A percentile compares a stretch with the other conserved stretches of the same genome.
These are phyloP conservation scores for Piloderma croceum DNA, from an alignment of 768 basidiomycete genomes.

Conservation along the genomic window DNA sequence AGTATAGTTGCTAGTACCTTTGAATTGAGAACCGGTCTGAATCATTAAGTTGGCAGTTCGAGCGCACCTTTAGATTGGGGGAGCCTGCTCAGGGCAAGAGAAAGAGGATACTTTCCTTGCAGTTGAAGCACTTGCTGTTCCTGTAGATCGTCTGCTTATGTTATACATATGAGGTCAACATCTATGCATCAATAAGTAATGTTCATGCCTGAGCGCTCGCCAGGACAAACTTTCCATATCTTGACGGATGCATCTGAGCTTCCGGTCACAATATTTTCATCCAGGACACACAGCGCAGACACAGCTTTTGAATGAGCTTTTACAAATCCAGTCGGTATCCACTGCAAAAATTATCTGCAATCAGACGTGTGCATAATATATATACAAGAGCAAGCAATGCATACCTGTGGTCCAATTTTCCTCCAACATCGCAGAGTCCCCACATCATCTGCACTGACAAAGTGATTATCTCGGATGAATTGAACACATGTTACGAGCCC, in stretches of 20 bases:
- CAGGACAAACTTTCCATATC: conserved; percentile 52
- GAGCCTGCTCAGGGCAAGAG: conserved; percentile 56
- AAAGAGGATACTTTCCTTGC: conserved; percentile 68
- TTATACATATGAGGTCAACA: conserved; percentile 7
- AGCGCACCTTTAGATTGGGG: conserved; percentile 64
- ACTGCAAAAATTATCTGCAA: conserved; percentile 40
- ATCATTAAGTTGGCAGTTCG: conserved; percentile 1
- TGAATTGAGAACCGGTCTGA: not conserved
- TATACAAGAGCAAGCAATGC: conserved; percentile 34
- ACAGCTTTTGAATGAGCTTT: conserved; percentile 68
- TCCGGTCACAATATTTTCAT: conserved; percentile 59
- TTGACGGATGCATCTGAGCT: conserved; percentile 79
- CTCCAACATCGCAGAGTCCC: conserved; percentile 67
- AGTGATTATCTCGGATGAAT: conserved; percentile 46
- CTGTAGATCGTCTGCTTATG: conserved; percentile 33
- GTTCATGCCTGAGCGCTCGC: conserved; percentile 27
- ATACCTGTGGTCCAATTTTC: conserved; percentile 25
- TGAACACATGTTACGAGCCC: conserved; percentile 72
- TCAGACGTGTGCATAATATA: conserved; percentile 10
- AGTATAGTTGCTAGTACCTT: conserved; percentile 50
- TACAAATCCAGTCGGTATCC: conserved; percentile 39
- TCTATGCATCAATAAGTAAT: not conserved
- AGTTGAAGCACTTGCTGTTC: conserved; percentile 58
- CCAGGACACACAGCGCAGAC: conserved; percentile 54
- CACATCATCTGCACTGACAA: conserved; percentile 73